Base-by-base conservation (phyloP, 1,284 basidiomycete genomes). In the Apiotrichum mycotoxinovorans region DNA sequence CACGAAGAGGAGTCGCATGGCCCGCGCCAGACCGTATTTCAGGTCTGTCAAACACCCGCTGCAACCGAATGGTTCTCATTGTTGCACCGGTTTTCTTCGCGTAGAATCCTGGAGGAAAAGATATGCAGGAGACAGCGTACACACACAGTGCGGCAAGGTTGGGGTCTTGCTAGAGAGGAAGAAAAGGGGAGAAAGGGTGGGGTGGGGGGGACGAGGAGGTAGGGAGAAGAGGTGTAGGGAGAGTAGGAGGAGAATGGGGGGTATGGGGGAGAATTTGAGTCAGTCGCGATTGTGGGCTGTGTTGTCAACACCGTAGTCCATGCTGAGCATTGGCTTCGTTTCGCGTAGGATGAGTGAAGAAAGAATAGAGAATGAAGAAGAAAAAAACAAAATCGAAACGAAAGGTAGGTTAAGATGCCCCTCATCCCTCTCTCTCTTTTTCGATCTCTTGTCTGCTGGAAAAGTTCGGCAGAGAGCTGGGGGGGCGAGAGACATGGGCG, bases 11-110 rank as follows among this genome's bases (percentile, higher is more conserved):
- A n/a, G n/a, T n/a, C n/a, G n/a, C n/a, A 25, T 48, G 34, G 34
- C 33, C 33, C 46, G 46, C 30, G 46, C 12, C 46, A 17, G n/a
- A 25, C 34, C 33, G 22, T 38, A 23, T 20, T n/a, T 20, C 20
- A 18, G 33, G 34, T 20, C 50, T 52, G 56, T 56, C 53, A 41
- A 37, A 43, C 26, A 44, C 42, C 26, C 49, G 59, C 67, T 61
- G 63, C 63, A 67, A 68, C 66, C 66, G 38, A 55, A 59, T 61
- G 66, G 63, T 66, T 66, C 66, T 73, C 65, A 69, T 57, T 73
- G 43, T 74, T 56, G 72, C 72, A 73, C 66, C 66, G 65, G 66
- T 72, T 73, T 67, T 67, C 67, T 68, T 74, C 70, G 68, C 46
- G 68, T 72, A 64, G 54, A n/a, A 60, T 46, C 68, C 68, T 63